Evolutionary conservation across 768 basidiomycete species (phyloP).

Genomic region (Auricularia cornea): DNA sequence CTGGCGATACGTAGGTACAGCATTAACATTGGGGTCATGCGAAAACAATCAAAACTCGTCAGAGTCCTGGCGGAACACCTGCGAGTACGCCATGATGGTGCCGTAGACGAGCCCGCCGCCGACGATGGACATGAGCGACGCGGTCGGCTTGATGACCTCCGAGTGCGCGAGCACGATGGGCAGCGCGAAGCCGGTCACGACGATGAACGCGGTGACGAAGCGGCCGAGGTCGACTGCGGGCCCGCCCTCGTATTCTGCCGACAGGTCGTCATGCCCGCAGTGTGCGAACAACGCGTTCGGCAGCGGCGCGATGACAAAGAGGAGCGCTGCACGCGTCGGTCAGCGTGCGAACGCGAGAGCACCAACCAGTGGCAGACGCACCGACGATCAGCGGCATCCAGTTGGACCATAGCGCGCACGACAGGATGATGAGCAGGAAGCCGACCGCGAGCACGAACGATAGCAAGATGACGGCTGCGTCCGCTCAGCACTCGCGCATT

Average conservation of each 20-base stretch:
- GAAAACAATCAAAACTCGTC: slow-evolving; percentile 61
- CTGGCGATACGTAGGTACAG: too few relatives aligned
- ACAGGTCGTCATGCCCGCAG: slow-evolving; percentile 85
- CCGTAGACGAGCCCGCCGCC: slow-evolving; percentile 92
- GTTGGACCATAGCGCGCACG: slow-evolving; percentile 91
- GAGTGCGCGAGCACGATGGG: slow-evolving; percentile 91
- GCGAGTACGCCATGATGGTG: slow-evolving; percentile 82
- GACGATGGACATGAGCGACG: slow-evolving; percentile 89
- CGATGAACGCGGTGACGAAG: slow-evolving; percentile 84
- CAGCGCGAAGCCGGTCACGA: slow-evolving; percentile 88
- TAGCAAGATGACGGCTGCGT: slow-evolving; percentile 84
- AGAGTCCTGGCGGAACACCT: slow-evolving; percentile 71
- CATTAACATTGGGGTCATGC: too few relatives aligned
- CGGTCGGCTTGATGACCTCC: slow-evolving; percentile 71
- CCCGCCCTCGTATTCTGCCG: slow-evolving; percentile 60
- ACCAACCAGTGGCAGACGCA: slow-evolving; percentile 88
- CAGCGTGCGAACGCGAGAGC: slow-evolving; percentile 22
- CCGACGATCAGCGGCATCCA: too few relatives aligned
- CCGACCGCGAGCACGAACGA: slow-evolving; percentile 96
- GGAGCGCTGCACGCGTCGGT: slow-evolving; percentile 52
- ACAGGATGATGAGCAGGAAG: slow-evolving; percentile 96
- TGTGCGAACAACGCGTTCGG: slow-evolving; percentile 94
- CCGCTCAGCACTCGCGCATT: background rate
- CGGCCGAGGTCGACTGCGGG: slow-evolving; percentile 84
- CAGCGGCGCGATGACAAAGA: slow-evolving; percentile 90